A percentile compares a stretch with the other conserved stretches of the same genome.
These are phyloP conservation scores for Apocynum venetum DNA, from an alignment of 257 asterid species.

Conservation along the genomic window DNA sequence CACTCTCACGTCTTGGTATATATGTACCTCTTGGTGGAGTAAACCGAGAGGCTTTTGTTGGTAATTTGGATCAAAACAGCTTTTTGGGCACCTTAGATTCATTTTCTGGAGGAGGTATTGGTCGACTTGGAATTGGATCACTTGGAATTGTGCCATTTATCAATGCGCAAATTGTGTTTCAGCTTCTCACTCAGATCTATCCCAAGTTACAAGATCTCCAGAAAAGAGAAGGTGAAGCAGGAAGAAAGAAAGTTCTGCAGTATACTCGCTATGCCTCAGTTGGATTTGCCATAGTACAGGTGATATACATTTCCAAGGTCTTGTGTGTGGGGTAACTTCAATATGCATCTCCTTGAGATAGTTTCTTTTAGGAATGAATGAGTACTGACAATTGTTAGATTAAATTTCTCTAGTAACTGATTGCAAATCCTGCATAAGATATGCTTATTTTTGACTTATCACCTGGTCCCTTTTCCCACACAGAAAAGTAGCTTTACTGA, in stretches of 20 bases:
- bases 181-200: constrained; percentile 89
- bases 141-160: constrained; percentile 97
- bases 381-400: neutral
- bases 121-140: constrained; percentile 94
- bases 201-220: constrained; percentile 98
- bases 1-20: constrained; percentile 87
- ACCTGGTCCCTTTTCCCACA: neutral
- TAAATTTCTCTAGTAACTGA: neutral
- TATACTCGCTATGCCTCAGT: constrained; percentile 99
- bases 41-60: constrained; percentile 83
- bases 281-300: constrained; percentile 98
- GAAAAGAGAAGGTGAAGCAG: constrained; percentile 96
- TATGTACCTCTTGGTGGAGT: constrained; percentile 98
- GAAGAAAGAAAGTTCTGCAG: constrained; percentile 90
- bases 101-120: constrained; percentile 98
- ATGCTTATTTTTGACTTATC: neutral
- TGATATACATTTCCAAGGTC: constrained; percentile 21
- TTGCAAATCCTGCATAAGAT: neutral
- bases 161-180: constrained; percentile 96
- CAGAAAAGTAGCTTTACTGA: neutral
- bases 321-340: neutral
- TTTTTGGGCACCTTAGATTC: constrained; percentile 89
- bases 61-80: constrained; percentile 88
- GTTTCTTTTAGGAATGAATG: neutral
- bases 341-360: neutral